Conservation (phyloP, 129 eudicot genomes). For the Flaveria trinervia region DNA sequence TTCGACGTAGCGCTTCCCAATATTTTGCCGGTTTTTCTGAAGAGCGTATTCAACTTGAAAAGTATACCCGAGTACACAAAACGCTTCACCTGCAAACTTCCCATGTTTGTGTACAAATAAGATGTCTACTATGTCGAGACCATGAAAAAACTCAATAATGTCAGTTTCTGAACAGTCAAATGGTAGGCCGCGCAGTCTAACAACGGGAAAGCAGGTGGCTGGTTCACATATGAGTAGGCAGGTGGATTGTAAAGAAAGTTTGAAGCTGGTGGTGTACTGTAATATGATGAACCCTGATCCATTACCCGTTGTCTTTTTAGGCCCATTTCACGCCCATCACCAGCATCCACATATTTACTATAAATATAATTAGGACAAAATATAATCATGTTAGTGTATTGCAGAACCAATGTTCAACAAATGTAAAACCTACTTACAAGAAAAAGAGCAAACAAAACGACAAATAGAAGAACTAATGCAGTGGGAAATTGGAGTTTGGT, state of each 20-base stretch:
- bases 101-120: conserved; percentile 73
- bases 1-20: conserved; percentile 92
- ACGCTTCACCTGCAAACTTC: conserved; percentile 83
- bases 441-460: neutral
- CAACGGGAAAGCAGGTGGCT: conserved; percentile 86
- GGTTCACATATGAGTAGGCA: conserved; percentile 54
- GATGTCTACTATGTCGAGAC: conserved; percentile 82
- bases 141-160: conserved; percentile 81
- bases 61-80: conserved; percentile 81
- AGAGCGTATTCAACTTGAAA: conserved; percentile 92
- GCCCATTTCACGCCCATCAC: conserved; percentile 87
- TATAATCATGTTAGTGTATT: conserved; percentile 1
- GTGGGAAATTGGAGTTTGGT: neutral
- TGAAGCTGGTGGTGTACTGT: conserved; percentile 64
- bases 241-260: conserved; percentile 72
- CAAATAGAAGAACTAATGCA: neutral
- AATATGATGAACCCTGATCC: conserved; percentile 81
- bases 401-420: neutral
- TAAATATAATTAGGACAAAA: neutral
- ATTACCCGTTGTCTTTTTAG: conserved; percentile 80
- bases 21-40: conserved; percentile 85
- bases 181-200: conserved; percentile 91
- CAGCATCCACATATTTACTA: conserved; percentile 69
- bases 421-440: neutral
- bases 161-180: conserved; percentile 87